Evolutionary conservation across 192 early-diverging fungal species (phyloP).

Genomic region (Backusella circina): DNA sequence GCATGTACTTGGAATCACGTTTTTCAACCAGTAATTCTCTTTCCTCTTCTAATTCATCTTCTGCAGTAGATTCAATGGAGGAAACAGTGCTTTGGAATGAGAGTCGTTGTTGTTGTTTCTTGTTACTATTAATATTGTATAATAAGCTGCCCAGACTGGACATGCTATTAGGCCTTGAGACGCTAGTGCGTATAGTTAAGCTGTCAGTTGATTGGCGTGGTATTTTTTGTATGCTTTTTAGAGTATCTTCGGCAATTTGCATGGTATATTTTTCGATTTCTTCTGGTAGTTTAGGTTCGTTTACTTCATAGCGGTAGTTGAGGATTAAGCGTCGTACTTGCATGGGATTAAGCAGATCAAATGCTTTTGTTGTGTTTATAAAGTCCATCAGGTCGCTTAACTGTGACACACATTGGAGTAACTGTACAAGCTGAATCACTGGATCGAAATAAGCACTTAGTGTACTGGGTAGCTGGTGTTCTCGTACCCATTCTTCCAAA

Average conservation of each 20-base stretch:
- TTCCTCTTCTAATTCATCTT: constrained; percentile 38
- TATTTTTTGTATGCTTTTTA: constrained; percentile 23
- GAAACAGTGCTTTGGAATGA: not conserved
- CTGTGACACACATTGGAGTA: constrained; percentile 77
- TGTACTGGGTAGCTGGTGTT: constrained; percentile 42
- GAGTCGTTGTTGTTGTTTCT: not conserved
- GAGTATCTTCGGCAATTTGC: constrained; percentile 67
- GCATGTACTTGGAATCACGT: constrained; percentile 47
- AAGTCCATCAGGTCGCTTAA: constrained; percentile 68
- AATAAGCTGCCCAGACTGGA: constrained; percentile 10
- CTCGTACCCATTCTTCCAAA: constrained; percentile 86
- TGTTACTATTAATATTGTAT: not conserved
- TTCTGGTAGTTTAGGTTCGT: constrained; percentile 65
- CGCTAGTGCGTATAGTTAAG: not conserved
- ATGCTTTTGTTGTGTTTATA: constrained; percentile 67
- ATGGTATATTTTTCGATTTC: constrained; percentile 81
- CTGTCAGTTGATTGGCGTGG: constrained; percentile 3
- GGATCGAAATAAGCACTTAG: constrained; percentile 57
- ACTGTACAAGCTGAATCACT: constrained; percentile 74
- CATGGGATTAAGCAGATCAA: constrained; percentile 64
- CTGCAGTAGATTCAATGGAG: not conserved
- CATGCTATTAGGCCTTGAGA: constrained; percentile 9
- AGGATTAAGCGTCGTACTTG: constrained; percentile 74
- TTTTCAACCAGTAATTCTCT: constrained; percentile 47
- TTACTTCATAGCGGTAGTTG: constrained; percentile 87